These are phyloP conservation scores for Penstemon barbatus DNA, from an alignment of 257 asterid species.

Conservation along the genomic window DNA sequence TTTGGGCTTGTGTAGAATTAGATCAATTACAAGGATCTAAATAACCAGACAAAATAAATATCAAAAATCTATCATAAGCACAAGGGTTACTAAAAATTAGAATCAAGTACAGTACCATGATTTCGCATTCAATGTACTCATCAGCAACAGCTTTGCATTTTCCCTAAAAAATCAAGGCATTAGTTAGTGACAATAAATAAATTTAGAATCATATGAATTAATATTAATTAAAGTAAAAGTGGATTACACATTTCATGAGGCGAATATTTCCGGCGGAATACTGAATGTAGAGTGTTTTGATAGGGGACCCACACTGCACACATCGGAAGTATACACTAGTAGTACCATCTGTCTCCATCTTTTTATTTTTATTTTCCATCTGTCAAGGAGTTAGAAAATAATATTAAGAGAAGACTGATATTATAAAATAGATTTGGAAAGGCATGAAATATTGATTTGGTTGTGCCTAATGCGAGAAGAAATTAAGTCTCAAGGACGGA, in stretches of 20 bases:
- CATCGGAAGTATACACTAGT: slow-evolving; percentile 43
- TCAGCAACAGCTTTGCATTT: slow-evolving; percentile 77
- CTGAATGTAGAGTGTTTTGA: slow-evolving; percentile 67
- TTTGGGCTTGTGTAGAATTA: slow-evolving; percentile 87
- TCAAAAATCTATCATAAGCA: neutral
- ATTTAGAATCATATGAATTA: neutral
- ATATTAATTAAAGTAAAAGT: neutral
- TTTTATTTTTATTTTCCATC: neutral
- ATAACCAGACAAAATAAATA: slow-evolving; percentile 12
- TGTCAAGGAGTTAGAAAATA: neutral
- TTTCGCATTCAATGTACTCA: slow-evolving; percentile 88
- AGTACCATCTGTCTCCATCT: slow-evolving; percentile 39
- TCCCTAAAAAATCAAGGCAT: slow-evolving; percentile 37
- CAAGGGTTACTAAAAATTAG: too few relatives aligned
- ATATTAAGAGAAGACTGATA: too few relatives aligned
- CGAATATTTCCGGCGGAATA: slow-evolving; percentile 94
- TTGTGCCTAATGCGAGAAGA: too few relatives aligned
- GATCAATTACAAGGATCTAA: slow-evolving; percentile 76
- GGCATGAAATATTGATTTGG: too few relatives aligned
- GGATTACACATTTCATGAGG: slow-evolving; percentile 75
- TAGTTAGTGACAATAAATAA: neutral
- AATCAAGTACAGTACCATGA: slow-evolving; percentile 48
- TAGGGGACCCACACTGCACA: slow-evolving; percentile 64
- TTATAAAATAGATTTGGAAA: too few relatives aligned
- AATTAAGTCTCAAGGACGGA: too few relatives aligned